A percentile compares a stretch with the other conserved stretches of the same genome.
These are phyloP conservation scores for Pichia cabralensis DNA, from an alignment of 805 yeast species.

Conservation along the genomic window DNA sequence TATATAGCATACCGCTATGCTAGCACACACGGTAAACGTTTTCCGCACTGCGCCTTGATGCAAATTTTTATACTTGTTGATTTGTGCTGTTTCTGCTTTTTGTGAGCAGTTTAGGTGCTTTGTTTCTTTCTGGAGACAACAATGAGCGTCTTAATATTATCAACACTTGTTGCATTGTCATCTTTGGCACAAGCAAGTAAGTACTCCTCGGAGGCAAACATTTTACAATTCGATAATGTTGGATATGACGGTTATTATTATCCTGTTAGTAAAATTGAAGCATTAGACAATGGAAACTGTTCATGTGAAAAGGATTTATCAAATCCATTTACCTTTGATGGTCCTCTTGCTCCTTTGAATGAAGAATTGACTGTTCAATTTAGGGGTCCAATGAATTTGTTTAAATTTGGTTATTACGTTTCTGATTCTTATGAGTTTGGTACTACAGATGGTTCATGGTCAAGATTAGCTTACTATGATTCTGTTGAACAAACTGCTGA, in stretches of 20 bases:
- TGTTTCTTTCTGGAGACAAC: not conserved
- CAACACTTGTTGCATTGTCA: not conserved
- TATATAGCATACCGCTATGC: no score
- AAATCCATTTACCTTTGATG: conserved; percentile 33
- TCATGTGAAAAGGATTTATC: conserved; percentile 32
- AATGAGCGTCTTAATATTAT: not conserved
- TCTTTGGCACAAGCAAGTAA: not conserved
- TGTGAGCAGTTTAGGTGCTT: not conserved
- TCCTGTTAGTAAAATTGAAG: conserved; percentile 35
- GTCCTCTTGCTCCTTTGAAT: conserved; percentile 55
- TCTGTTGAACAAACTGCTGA: conserved; percentile 37
- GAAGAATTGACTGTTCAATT: conserved; percentile 68
- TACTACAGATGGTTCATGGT: conserved; percentile 39
- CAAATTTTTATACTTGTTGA: no score
- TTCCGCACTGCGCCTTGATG: no score
- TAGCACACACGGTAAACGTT: no score
- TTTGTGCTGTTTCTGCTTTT: not conserved
- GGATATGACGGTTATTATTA: conserved; percentile 47
- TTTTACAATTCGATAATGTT: conserved; percentile 40
- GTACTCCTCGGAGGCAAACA: conserved; percentile 26
- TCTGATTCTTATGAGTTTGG: conserved; percentile 31
- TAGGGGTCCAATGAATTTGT: conserved; percentile 61
- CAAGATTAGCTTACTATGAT: conserved; percentile 51
- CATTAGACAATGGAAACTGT: conserved; percentile 35
- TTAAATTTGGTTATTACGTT: conserved; percentile 53